Evolutionary conservation across 345 rosid genomes (phyloP).

Genomic region (Orychophragmus violaceus): DNA sequence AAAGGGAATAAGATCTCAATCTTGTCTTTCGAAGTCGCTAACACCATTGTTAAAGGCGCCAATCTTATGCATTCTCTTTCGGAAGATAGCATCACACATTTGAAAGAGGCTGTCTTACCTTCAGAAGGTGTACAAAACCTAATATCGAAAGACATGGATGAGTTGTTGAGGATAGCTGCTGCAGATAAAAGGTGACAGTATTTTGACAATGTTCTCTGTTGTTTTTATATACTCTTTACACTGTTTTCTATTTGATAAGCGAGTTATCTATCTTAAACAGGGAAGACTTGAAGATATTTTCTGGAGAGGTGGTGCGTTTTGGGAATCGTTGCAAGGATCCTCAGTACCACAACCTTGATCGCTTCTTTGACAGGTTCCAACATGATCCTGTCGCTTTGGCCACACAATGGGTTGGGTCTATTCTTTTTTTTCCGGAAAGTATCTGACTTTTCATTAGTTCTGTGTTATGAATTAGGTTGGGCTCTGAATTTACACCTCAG

Average conservation of each 20-base stretch:
- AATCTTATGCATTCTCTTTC: constrained; percentile 91
- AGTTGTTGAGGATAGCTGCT: constrained; percentile 70
- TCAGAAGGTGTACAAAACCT: constrained; percentile 86
- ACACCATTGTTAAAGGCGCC: constrained; percentile 89
- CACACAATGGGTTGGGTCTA: not conserved
- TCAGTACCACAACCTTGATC: constrained; percentile 93
- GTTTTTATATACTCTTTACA: not conserved
- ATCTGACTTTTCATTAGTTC: constrained; percentile 17
- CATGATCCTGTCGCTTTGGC: constrained; percentile 20
- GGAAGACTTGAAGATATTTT: constrained; percentile 80
- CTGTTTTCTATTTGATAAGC: not conserved
- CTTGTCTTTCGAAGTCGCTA: constrained; percentile 92
- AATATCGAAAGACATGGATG: constrained; percentile 78
- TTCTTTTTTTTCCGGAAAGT: not conserved
- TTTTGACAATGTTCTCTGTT: constrained; percentile 1
- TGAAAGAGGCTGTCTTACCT: constrained; percentile 79
- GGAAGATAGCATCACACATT: constrained; percentile 53
- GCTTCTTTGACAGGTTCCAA: constrained; percentile 76
- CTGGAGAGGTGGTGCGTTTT: constrained; percentile 94
- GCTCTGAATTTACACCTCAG: constrained; percentile 64
- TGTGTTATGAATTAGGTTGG: constrained; percentile 54
- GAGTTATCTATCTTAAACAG: constrained; percentile 34
- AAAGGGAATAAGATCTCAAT: constrained; percentile 80
- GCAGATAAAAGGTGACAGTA: constrained; percentile 78
- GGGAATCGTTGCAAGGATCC: constrained; percentile 99